Conservation (phyloP, 305 asterid genomes). For the Fraxinus angustifolia region DNA sequence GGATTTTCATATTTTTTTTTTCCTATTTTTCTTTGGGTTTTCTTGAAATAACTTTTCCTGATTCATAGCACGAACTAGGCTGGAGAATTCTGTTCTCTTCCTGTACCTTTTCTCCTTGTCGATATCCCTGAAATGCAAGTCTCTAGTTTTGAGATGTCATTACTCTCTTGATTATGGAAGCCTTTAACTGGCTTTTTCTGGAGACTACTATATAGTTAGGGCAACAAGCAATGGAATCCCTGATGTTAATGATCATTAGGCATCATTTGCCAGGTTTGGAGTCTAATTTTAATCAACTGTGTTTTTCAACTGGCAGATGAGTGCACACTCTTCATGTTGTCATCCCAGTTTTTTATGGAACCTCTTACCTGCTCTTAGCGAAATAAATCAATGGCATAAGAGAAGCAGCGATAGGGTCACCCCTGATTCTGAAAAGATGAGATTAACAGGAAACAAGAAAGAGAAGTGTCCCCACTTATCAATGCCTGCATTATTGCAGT, state of each 20-base stretch:
- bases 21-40: neutral
- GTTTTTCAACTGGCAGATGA: neutral
- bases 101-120: neutral
- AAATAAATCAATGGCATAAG: neutral
- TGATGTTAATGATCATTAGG: neutral
- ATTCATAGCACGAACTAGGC: neutral
- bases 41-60: neutral
- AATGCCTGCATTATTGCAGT: neutral
- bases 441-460: neutral
- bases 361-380: neutral
- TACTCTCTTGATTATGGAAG: neutral
- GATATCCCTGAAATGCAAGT: neutral
- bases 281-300: neutral
- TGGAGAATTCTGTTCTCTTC: neutral
- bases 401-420: neutral
- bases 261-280: neutral
- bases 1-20: neutral
- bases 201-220: neutral
- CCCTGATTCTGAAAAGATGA: neutral
- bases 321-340: neutral
- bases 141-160: neutral
- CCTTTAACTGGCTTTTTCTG: neutral
- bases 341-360: neutral
- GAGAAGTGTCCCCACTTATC: neutral
- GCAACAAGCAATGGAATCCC: neutral